A percentile compares a stretch with the other conserved stretches of the same genome.
These are phyloP conservation scores for Ogataea trehalophila DNA, from an alignment of 805 yeast species.

Conservation along the genomic window DNA sequence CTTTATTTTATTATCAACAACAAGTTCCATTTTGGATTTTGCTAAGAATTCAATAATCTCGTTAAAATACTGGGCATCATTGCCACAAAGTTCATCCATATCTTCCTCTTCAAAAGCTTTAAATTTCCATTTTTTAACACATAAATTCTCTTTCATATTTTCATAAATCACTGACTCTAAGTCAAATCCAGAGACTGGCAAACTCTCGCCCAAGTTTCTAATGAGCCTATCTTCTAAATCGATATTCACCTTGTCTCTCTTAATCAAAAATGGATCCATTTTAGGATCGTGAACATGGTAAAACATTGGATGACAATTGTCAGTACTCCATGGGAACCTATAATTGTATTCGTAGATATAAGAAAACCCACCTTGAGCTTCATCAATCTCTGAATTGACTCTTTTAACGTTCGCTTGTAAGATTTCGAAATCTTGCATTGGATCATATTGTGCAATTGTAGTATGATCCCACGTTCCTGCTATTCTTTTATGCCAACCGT, in stretches of 20 bases:
- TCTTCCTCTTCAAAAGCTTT: neutral
- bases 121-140: conserved; percentile 8
- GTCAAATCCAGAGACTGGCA: conserved; percentile 18
- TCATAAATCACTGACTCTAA: conserved; percentile 25
- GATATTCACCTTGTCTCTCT: conserved; percentile 14
- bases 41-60: conserved; percentile 6
- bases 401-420: conserved; percentile 6
- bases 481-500: conserved; percentile 15
- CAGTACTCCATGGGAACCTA: conserved; percentile 13
- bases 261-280: conserved; percentile 41
- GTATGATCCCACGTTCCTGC: conserved; percentile 16
- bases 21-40: neutral
- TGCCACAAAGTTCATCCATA: conserved; percentile 4
- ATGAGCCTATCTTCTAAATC: conserved; percentile 12
- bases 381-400: conserved; percentile 3
- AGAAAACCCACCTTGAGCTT: neutral
- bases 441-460: conserved; percentile 26
- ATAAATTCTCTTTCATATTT: conserved; percentile 14
- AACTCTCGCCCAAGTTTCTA: conserved; percentile 24
- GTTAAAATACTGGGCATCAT: neutral
- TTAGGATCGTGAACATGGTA: conserved; percentile 49
- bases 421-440: conserved; percentile 21
- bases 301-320: conserved; percentile 22
- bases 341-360: conserved; percentile 6
- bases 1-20: neutral